Evolutionary conservation across 2,329 filamentous ascomycete species (phyloP), one percentile per base, ranked within the genome.

Genomic region (Ascochyta lentis): DNA sequence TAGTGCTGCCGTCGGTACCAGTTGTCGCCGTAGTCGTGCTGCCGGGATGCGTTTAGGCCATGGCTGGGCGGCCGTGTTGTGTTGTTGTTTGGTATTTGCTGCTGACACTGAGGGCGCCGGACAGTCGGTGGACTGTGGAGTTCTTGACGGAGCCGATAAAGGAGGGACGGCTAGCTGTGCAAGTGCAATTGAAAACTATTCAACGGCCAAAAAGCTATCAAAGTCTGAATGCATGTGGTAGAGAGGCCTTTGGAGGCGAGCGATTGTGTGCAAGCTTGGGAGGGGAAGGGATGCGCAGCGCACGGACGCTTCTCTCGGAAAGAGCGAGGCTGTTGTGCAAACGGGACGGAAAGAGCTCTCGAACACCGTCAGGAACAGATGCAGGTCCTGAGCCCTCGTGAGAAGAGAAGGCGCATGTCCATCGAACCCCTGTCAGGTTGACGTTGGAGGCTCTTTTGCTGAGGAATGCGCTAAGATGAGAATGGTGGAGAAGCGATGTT

Each of bases 171-270:
- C 64, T 55, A 56, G 62, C 59, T 59, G 61, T 61, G 59, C 59
- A 59, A 57, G 56, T 59, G 59, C 64, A 68, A 68, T 61, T 60
- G 61, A 66, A 56, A 40, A 45, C 58, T 67, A 55, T 49, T 62
- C 51, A 61, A 61, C 50, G 61, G 59, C 67, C 67, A 71, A 71
- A 72, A 71, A 64, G 60, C 65, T 69, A 72, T 69, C 67, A 70
- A 67, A 64, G 64, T 66, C 66, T 65, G 67, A 67, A 66, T 63
- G 65, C 58, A 57, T 58, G 45, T 42, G 51, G 37, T 60, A 59
- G 54, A 59, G 59, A 56, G 49, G 58, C 47, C 53, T 47, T 47
- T 41, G 47, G 43, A 43, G 49, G 59, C 37, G 48, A 58, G 59
- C 37, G 48, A 58, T 56, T 15, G 49, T 51, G 34, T 41, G 49